A percentile compares a stretch with the other conserved stretches of the same genome.
Evolutionary conservation across 805 yeast genomes (phyloP).

Genomic region (Ogataea philodendri): DNA sequence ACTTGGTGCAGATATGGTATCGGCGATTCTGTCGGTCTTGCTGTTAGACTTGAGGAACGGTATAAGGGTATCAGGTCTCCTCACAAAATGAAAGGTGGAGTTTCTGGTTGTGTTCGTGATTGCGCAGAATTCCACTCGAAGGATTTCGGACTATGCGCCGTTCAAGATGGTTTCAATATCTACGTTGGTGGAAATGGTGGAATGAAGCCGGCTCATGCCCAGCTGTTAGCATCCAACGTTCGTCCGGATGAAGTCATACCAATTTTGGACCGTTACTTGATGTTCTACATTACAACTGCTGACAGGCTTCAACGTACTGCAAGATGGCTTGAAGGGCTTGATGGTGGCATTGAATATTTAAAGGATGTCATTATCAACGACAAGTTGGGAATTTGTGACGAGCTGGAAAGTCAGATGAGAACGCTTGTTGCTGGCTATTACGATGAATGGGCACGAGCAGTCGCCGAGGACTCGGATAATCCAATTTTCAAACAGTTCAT

Average conservation of each 20-base stretch:
- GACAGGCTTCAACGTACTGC: slow-evolving; percentile 40
- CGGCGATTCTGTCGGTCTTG: slow-evolving; percentile 40
- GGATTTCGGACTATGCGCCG: slow-evolving; percentile 39
- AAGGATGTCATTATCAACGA: slow-evolving; percentile 35
- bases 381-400: slow-evolving; percentile 36
- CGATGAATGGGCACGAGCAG: slow-evolving; percentile 37
- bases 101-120: slow-evolving; percentile 39
- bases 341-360: slow-evolving; percentile 38
- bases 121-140: slow-evolving; percentile 40
- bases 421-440: slow-evolving; percentile 34
- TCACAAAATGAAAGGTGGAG: slow-evolving; percentile 40
- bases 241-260: slow-evolving; percentile 38
- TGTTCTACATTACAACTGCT: slow-evolving; percentile 39
- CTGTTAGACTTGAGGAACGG: slow-evolving; percentile 37
- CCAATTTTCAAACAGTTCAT: slow-evolving; percentile 34
- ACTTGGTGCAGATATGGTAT: slow-evolving; percentile 41
- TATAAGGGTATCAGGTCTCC: slow-evolving; percentile 39
- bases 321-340: slow-evolving; percentile 37
- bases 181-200: slow-evolving; percentile 41
- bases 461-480: slow-evolving; percentile 23
- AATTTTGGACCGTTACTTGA: slow-evolving; percentile 36
- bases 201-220: slow-evolving; percentile 41
- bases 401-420: slow-evolving; percentile 36
- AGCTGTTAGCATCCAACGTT: slow-evolving; percentile 33
- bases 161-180: slow-evolving; percentile 37